These are phyloP conservation scores for Blastomyces gilchristii DNA, from an alignment of 2,329 filamentous ascomycete species.

Conservation along the genomic window DNA sequence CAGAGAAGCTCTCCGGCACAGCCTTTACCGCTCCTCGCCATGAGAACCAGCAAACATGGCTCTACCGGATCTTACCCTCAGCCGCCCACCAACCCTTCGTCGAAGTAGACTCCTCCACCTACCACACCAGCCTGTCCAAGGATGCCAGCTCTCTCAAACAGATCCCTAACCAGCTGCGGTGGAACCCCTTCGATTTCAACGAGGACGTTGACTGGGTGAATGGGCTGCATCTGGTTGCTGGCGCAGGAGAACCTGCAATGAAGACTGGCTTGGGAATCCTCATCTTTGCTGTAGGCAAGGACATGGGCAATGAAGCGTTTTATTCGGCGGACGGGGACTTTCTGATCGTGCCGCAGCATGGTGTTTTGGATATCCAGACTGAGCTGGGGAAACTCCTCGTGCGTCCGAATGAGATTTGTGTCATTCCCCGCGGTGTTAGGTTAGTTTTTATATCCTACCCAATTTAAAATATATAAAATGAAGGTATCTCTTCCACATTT, in stretches of 20 bases:
- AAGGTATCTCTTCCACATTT: not conserved
- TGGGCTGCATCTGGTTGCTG: slow-evolving; percentile 61
- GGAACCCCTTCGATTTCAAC: slow-evolving; percentile 68
- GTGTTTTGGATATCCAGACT: slow-evolving; percentile 63
- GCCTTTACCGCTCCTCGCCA: slow-evolving; percentile 60
- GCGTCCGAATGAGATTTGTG: slow-evolving; percentile 66
- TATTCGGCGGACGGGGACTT: slow-evolving; percentile 78
- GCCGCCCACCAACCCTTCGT: slow-evolving; percentile 47
- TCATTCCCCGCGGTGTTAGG: slow-evolving; percentile 64
- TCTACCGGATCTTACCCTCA: slow-evolving; percentile 59
- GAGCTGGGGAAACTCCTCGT: slow-evolving; percentile 65
- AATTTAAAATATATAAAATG: not conserved
- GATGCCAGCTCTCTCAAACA: slow-evolving; percentile 42
- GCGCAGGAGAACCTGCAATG: slow-evolving; percentile 66
- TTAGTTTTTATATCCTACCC: slow-evolving; percentile 12
- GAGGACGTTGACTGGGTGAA: slow-evolving; percentile 59
- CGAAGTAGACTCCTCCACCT: slow-evolving; percentile 36
- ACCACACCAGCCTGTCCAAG: slow-evolving; percentile 35
- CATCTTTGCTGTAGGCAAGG: slow-evolving; percentile 66
- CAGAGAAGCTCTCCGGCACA: slow-evolving; percentile 66
- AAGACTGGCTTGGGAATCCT: slow-evolving; percentile 73
- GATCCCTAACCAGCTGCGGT: slow-evolving; percentile 67
- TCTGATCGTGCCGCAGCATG: slow-evolving; percentile 65
- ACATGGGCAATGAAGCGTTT: slow-evolving; percentile 70
- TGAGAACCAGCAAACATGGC: slow-evolving; percentile 61